Evolutionary conservation across 1,284 basidiomycete genomes (phyloP).

Genomic region (Ustilago trichophora): DNA sequence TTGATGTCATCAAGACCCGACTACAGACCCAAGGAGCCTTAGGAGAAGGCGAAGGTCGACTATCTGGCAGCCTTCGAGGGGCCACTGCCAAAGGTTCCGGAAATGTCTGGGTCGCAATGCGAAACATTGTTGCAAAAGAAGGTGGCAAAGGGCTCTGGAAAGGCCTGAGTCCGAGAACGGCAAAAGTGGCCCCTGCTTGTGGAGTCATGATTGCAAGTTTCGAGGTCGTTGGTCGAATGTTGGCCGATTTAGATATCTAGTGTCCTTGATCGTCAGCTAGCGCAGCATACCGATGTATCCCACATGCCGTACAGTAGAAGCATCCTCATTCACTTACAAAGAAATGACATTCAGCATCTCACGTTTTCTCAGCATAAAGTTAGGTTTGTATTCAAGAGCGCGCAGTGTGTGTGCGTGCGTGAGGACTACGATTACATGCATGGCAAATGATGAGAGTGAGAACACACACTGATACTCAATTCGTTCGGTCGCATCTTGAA

Average conservation of each 20-base stretch:
- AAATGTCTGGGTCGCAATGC: conserved; percentile 68
- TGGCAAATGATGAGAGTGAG: background rate
- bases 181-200: conserved; percentile 98
- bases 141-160: conserved; percentile 82
- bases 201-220: conserved; percentile 97
- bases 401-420: background rate
- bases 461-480: no score
- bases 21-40: conserved; percentile 71
- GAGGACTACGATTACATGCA: conserved; percentile 8
- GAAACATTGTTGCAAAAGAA: conserved; percentile 80
- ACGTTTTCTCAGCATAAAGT: no score
- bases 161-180: conserved; percentile 85
- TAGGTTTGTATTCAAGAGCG: no score
- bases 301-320: no score
- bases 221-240: conserved; percentile 73
- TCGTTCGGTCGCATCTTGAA: no score
- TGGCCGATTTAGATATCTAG: conserved; percentile 41
- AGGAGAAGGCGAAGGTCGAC: background rate
- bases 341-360: no score
- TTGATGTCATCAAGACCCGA: conserved; percentile 94
- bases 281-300: no score
- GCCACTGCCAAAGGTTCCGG: background rate
- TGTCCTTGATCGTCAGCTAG: no score
- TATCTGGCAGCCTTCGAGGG: conserved; percentile 2
- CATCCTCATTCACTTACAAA: no score